Evolutionary conservation across 805 yeast species (phyloP), one percentile per base, ranked within the genome.

Genomic region (Saccharomycopsis fibuligera): DNA sequence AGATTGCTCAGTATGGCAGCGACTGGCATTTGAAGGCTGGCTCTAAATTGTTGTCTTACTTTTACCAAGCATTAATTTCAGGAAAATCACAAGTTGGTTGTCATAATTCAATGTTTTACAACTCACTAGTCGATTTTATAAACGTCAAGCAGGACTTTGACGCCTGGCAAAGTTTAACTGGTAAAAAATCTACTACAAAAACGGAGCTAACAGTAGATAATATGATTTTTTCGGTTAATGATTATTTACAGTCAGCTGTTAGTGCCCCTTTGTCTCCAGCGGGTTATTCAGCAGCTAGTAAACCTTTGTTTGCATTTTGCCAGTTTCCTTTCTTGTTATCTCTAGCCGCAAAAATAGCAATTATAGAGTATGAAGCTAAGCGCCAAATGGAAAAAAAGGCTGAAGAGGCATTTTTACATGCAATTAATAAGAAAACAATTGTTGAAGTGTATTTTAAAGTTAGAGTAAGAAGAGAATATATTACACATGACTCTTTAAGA

Each of bases 11-110:
- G 56, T 90, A 90, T 62, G 82, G 86, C 0, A 73, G 75, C 52
- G 89, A 86, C 59, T 91, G 96, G 96, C 89, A 83, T 54, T 67
- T 90, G 30, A 69, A 74, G 46, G 72, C 87, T 0, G 87, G 89
- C 0, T 79, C 85, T 1, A 68, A 75, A 24, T 67, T 82, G 1
- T 64, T 85, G 56, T 72, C 79, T 0, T 60, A 78, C 14, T 72
- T 83, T 24, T 75, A 76, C 58, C 64, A 66, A 38, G 83, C 86
- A 1, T 83, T 81, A 54, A 45, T 44, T 12, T 50, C 51, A 19
- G 57, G 64, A 5, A 59, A 66, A 31, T 47, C 40, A 27, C 63
- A 70, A 39, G 51, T 45, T 24, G 61, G 63, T 41, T 57, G 70
- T 3, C 64, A 69, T 3, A 60, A 63, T 24, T 72, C 79, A 5